Evolutionary conservation across 371 early-diverging fungal species (phyloP), one percentile per base, ranked within the genome.

Genomic region (Rhizopus microsporus): DNA sequence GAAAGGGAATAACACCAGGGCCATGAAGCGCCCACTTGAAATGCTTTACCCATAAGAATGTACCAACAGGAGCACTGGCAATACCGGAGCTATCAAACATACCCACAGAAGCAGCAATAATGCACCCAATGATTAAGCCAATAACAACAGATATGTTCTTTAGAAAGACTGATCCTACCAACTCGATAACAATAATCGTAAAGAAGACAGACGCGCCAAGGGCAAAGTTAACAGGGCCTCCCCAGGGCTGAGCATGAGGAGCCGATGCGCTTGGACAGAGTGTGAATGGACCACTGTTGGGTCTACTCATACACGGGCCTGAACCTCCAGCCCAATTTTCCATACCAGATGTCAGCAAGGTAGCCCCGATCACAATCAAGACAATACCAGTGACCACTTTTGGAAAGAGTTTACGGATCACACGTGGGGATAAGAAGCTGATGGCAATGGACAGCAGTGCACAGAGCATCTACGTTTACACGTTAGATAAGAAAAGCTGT

Each of bases 11-110:
- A 15, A 85, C 68, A 8, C 78, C 82, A 0, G 86, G 86, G 0
- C 75, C 78, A 46, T 85, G 82, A 12, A 85, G 65, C 6, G 74
- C 68, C 3, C 72, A 60, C 12, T 68, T 68, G 63, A 80, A 85
- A 1, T 84, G 77, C 46, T 74, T 79, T 30, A 74, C 74, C 86
- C 86, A 85, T 3, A 85, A 51, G 44, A 85, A 85, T 1, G 82
- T 82, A n/a, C 75, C 67, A 1, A 65, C 67, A 2, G 86, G 86
- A 7, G 86, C 83, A 4, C 73, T 54, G 1, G 59, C 51, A 15
- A 85, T 75, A 6, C 80, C 65, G 1, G 68, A 56, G 0, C 59
- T 57, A 33, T 72, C 71, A 40, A 82, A 74, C 74, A 86, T 84
- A 13, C 86, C 86, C n/a, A 74, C 51, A 0, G 72, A 74, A 23